A percentile compares a stretch with the other conserved stretches of the same genome.
These are phyloP conservation scores for Durotheca rogersii DNA, from an alignment of 495 filamentous ascomycete genomes.

Conservation along the genomic window DNA sequence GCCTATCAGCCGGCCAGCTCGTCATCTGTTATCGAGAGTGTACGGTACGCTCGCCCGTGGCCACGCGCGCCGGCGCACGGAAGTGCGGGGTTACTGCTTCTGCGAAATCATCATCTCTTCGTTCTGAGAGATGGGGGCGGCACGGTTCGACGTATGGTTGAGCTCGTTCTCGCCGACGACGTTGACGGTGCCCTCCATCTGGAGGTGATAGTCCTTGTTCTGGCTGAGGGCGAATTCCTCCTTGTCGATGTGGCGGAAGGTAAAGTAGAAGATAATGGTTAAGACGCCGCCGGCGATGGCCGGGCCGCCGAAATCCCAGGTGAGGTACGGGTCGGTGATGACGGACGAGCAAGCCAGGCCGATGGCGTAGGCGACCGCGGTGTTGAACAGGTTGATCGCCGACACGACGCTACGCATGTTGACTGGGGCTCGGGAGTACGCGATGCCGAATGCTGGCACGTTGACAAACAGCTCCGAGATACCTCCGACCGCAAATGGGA, in stretches of 20 bases:
- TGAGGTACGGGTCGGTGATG: slow-evolving; percentile 60
- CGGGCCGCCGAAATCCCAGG: slow-evolving; percentile 55
- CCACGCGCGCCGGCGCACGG: slow-evolving; percentile 3
- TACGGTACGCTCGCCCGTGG: neutral
- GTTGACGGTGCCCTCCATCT: slow-evolving; percentile 35
- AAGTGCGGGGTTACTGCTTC: slow-evolving; percentile 36
- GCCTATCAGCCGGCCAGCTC: neutral
- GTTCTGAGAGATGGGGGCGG: slow-evolving; percentile 43
- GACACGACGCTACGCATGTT: slow-evolving; percentile 70
- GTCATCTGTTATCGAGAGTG: neutral
- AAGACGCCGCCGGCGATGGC: slow-evolving; percentile 50
- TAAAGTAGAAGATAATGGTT: slow-evolving; percentile 51
- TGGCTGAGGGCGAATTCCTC: slow-evolving; percentile 46
- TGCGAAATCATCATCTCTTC: slow-evolving; percentile 48
- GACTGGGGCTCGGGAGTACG: slow-evolving; percentile 67
- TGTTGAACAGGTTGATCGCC: slow-evolving; percentile 63
- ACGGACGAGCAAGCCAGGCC: slow-evolving; percentile 61
- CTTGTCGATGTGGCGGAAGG: slow-evolving; percentile 52
- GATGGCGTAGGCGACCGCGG: slow-evolving; percentile 58
- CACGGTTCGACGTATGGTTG: slow-evolving; percentile 42
- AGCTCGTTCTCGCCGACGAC: slow-evolving; percentile 43
- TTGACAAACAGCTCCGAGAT: slow-evolving; percentile 69
- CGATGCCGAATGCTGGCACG: slow-evolving; percentile 70
- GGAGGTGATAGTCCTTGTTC: slow-evolving; percentile 41
- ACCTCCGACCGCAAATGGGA: slow-evolving; percentile 56